Evolutionary conservation across 108 stramenopile genomes (phyloP).

Genomic region (Cyclotella atomus): DNA sequence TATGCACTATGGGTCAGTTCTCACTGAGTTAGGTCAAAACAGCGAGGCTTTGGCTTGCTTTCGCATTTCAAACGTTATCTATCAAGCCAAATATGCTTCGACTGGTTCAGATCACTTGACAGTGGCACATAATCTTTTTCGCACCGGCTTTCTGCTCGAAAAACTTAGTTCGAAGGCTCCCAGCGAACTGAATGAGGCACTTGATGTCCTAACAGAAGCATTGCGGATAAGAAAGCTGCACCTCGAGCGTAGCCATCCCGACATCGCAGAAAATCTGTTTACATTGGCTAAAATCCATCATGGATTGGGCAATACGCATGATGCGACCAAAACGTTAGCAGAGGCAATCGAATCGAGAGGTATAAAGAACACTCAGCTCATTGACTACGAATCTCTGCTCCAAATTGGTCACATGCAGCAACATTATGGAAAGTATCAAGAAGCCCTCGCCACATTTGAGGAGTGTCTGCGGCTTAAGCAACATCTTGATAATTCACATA

Average conservation of each 20-base stretch:
- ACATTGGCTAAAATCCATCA: slow-evolving; percentile 45
- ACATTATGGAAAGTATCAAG: slow-evolving; percentile 24
- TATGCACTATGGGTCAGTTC: slow-evolving; percentile 41
- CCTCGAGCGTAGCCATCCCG: slow-evolving; percentile 51
- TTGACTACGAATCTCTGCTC: slow-evolving; percentile 49
- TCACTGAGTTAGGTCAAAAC: slow-evolving; percentile 23
- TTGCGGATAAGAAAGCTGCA: slow-evolving; percentile 48
- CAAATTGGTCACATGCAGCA: slow-evolving; percentile 54
- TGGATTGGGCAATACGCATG: slow-evolving; percentile 26
- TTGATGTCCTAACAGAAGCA: slow-evolving; percentile 47
- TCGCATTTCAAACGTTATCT: slow-evolving; percentile 40
- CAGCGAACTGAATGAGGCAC: slow-evolving; percentile 35
- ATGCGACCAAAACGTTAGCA: slow-evolving; percentile 46
- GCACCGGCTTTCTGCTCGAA: slow-evolving; percentile 30
- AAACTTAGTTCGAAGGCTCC: slow-evolving; percentile 15
- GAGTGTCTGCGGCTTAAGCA: slow-evolving; percentile 35
- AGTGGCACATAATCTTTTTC: slow-evolving; percentile 45
- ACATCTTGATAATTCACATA: slow-evolving; percentile 16
- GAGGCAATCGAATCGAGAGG: slow-evolving; percentile 40
- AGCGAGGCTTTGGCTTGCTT: slow-evolving; percentile 46
- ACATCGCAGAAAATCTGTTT: slow-evolving; percentile 45
- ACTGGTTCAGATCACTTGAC: slow-evolving; percentile 43
- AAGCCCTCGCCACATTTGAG: slow-evolving; percentile 40
- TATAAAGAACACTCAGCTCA: slow-evolving; percentile 18
- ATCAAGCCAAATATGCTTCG: slow-evolving; percentile 27